phyloP scores from a whole-genome alignment of 2,329 filamentous ascomycete genomes.

The Claviceps sp. region DNA sequence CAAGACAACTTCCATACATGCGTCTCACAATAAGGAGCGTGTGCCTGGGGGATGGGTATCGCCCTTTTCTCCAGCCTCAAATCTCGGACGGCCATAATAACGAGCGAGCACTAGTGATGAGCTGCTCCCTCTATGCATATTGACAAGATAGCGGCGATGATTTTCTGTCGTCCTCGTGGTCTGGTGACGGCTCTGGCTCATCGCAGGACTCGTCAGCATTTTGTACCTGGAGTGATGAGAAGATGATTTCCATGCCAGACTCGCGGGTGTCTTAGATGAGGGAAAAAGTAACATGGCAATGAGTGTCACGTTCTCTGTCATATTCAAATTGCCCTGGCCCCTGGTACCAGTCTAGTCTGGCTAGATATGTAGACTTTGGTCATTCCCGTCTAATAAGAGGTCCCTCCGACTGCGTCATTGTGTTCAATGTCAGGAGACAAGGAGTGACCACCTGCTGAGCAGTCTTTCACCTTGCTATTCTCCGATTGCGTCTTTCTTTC shows the following conservation, averaged over 20 bases:
- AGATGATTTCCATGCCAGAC: slow-evolving; percentile 5
- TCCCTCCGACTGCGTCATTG: background rate
- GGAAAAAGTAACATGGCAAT: slow-evolving; percentile 8
- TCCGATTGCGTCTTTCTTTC: background rate
- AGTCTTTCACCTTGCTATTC: background rate
- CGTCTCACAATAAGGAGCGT: background rate
- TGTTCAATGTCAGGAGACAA: background rate
- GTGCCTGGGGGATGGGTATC: background rate
- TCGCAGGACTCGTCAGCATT: background rate
- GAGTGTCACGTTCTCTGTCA: background rate
- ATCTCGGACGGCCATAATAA: background rate
- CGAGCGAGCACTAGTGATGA: too few species aligned
- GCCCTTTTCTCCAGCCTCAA: background rate
- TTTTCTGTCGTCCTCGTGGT: too few species aligned
- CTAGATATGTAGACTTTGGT: slow-evolving; percentile 1
- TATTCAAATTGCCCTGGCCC: background rate
- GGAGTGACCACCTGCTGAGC: background rate
- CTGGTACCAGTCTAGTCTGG: background rate
- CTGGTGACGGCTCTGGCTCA: background rate
- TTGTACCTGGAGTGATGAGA: background rate
- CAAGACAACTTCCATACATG: background rate
- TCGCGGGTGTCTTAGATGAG: slow-evolving; percentile 6
- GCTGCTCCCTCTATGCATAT: too few species aligned
- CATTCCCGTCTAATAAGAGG: background rate
- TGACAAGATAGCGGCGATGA: too few species aligned